These are phyloP conservation scores for Melampsora americana DNA, from an alignment of 1,284 basidiomycete species.

Conservation along the genomic window DNA sequence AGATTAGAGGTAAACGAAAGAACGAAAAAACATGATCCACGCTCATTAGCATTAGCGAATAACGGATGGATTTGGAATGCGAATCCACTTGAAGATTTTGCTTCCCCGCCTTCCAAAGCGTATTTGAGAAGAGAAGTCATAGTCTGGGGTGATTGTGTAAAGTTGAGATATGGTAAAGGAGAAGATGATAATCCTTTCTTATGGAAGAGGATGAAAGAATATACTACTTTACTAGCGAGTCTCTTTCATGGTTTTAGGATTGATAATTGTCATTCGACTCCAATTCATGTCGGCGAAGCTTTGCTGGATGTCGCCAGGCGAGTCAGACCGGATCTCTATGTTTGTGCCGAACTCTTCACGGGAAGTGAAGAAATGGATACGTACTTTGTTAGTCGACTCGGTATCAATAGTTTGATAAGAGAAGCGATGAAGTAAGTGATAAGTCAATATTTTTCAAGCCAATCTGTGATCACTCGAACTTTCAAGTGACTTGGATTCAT, in stretches of 20 bases:
- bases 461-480: slow-evolving; percentile 63
- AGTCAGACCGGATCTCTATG: slow-evolving; percentile 84
- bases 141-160: slow-evolving; percentile 96
- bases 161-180: slow-evolving; percentile 80
- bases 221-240: slow-evolving; percentile 72
- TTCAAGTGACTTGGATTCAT: neutral
- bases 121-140: slow-evolving; percentile 95
- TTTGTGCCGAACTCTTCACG: slow-evolving; percentile 95
- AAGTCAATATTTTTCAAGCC: slow-evolving; percentile 77
- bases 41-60: slow-evolving; percentile 79
- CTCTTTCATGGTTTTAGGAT: slow-evolving; percentile 93
- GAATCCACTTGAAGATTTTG: slow-evolving; percentile 90
- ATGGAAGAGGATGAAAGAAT: slow-evolving; percentile 87
- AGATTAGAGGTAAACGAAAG: slow-evolving; percentile 63
- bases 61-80: slow-evolving; percentile 99
- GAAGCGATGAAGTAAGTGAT: slow-evolving; percentile 68
- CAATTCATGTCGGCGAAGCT: slow-evolving; percentile 82
- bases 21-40: slow-evolving; percentile 64
- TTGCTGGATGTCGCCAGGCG: slow-evolving; percentile 88
- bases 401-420: slow-evolving; percentile 83
- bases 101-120: slow-evolving; percentile 87
- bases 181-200: slow-evolving; percentile 85
- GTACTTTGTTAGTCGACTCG: slow-evolving; percentile 80
- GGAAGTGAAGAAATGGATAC: slow-evolving; percentile 90
- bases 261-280: slow-evolving; percentile 98